A percentile compares a stretch with the other conserved stretches of the same genome.
These are phyloP conservation scores for Lachnellula subtilissima DNA, from an alignment of 2,329 filamentous ascomycete genomes.

Conservation along the genomic window DNA sequence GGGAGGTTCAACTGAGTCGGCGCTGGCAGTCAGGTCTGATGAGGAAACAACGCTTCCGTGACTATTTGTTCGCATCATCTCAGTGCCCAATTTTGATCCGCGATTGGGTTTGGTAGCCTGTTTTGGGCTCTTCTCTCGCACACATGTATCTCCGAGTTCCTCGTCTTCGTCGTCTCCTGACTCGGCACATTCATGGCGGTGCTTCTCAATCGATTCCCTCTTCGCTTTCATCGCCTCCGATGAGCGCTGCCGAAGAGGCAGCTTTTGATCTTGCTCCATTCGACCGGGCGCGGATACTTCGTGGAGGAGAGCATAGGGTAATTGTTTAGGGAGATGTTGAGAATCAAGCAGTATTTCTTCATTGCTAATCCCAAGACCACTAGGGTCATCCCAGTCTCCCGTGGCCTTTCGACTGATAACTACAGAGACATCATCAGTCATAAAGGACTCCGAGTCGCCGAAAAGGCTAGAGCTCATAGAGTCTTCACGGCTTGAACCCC, in stretches of 20 bases:
- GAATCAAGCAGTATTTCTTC: constrained; percentile 38
- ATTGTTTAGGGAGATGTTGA: constrained; percentile 35
- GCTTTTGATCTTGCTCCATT: constrained; percentile 39
- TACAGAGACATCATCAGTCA: constrained; percentile 72
- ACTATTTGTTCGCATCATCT: constrained; percentile 97
- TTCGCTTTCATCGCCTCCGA: constrained; percentile 70
- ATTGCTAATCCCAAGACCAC: constrained; percentile 74
- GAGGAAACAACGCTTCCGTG: constrained; percentile 65
- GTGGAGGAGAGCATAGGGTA: constrained; percentile 50
- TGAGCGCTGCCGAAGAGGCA: constrained; percentile 55
- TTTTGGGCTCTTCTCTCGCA: constrained; percentile 38
- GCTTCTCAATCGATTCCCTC: constrained; percentile 69
- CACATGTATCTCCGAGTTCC: constrained; percentile 61
- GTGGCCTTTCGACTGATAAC: constrained; percentile 68
- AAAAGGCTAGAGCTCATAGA: constrained; percentile 86
- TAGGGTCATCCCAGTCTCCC: constrained; percentile 74
- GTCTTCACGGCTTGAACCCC: constrained; percentile 76
- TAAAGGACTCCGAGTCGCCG: constrained; percentile 76
- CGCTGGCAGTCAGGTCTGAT: constrained; percentile 22
- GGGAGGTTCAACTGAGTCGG: constrained; percentile 24
- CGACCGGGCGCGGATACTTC: constrained; percentile 62
- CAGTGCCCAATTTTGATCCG: constrained; percentile 85
- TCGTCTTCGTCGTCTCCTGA: constrained; percentile 95
- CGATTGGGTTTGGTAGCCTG: constrained; percentile 57
- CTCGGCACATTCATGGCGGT: constrained; percentile 69